phyloP scores from a whole-genome alignment of 495 filamentous ascomycete genomes.

The Neurospora sp. region DNA sequence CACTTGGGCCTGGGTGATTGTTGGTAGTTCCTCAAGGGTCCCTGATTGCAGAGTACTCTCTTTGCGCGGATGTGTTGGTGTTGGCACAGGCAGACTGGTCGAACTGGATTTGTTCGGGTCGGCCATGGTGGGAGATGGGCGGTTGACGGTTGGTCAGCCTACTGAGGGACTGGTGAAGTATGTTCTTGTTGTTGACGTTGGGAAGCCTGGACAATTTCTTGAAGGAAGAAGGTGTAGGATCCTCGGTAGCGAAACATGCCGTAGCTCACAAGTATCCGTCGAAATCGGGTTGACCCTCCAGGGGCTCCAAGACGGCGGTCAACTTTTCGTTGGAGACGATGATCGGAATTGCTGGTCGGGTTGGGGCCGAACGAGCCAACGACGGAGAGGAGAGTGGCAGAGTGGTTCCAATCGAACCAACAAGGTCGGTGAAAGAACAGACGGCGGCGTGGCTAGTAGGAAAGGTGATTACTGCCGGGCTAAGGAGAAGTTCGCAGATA shows the following conservation, averaged over 20 bases:
- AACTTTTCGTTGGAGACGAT: background rate
- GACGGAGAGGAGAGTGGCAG: background rate
- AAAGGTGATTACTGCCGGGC: background rate
- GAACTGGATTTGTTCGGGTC: slow-evolving; percentile 10
- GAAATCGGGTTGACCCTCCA: background rate
- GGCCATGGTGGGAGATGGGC: slow-evolving; percentile 12
- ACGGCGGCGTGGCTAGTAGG: background rate
- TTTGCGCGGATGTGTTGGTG: slow-evolving; percentile 4
- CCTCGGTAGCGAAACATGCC: slow-evolving; percentile 11
- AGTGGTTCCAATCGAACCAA: background rate
- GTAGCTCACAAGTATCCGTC: background rate
- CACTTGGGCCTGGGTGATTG: slow-evolving; percentile 18
- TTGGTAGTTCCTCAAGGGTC: slow-evolving; percentile 16
- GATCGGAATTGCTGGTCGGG: background rate
- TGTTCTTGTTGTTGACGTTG: background rate
- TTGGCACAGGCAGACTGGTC: background rate
- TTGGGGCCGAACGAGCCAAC: background rate
- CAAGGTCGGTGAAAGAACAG: background rate
- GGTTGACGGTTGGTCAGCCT: background rate
- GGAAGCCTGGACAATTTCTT: background rate
- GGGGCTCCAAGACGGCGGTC: background rate
- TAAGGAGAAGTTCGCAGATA: background rate
- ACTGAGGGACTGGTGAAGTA: background rate
- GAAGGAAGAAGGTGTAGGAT: background rate
- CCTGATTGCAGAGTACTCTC: slow-evolving; percentile 18